Percentiles rank a stretch among this genome's conserved stretches.
Conservation (phyloP, 768 basidiomycete genomes). For the Megacollybia marginata region DNA sequence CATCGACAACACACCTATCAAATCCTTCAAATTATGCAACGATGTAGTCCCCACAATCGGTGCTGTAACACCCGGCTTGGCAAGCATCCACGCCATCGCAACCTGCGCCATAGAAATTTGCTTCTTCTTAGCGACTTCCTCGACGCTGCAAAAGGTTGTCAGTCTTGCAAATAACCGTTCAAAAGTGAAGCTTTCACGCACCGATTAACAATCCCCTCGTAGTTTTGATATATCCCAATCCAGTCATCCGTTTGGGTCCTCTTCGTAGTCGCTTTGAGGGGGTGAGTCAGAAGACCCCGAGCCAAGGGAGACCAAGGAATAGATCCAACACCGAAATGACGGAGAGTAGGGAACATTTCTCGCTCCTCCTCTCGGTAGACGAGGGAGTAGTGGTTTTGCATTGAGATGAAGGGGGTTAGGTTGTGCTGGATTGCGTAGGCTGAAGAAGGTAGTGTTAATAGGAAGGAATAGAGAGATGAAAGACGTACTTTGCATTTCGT, state of each 20-base stretch:
- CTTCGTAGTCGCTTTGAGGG: slow-evolving; percentile 12
- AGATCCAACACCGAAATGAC: neutral
- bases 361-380: slow-evolving; percentile 57
- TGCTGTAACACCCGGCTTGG: slow-evolving; percentile 32
- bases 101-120: slow-evolving; percentile 40
- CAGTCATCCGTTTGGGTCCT: slow-evolving; percentile 14
- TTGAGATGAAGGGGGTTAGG: slow-evolving; percentile 51
- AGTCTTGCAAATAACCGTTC: slow-evolving; percentile 3
- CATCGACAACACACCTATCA: slow-evolving; percentile 21
- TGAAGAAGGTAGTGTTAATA: neutral
- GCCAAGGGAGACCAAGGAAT: slow-evolving; percentile 38
- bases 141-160: slow-evolving; percentile 30
- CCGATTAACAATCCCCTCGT: neutral
- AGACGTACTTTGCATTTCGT: slow-evolving; percentile 45
- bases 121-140: slow-evolving; percentile 36
- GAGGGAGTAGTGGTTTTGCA: slow-evolving; percentile 56
- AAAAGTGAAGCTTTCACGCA: slow-evolving; percentile 5
- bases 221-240: neutral
- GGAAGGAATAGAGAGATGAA: neutral
- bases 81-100: slow-evolving; percentile 34
- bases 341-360: slow-evolving; percentile 43
- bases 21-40: slow-evolving; percentile 30
- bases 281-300: neutral
- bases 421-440: slow-evolving; percentile 50
- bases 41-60: slow-evolving; percentile 38